Evolutionary conservation across 345 rosid genomes (phyloP).

Genomic region (Tarenaya hassleriana): DNA sequence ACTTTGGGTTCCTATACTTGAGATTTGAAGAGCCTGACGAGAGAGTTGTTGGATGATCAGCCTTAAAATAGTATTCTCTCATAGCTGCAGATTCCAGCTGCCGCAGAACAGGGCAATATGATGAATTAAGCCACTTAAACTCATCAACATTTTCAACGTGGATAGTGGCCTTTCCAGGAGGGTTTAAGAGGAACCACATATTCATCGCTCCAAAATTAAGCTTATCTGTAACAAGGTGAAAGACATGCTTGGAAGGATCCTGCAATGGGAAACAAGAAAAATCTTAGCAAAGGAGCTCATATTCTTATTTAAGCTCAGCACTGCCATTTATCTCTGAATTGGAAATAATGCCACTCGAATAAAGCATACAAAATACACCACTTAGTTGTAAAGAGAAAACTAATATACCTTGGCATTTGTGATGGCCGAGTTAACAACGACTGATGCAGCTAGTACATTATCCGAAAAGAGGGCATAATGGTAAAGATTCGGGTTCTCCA

Average conservation of each 20-base stretch:
- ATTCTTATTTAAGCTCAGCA: background rate
- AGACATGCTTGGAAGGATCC: constrained; percentile 96
- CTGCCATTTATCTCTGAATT: background rate
- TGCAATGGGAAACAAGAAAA: constrained; percentile 25
- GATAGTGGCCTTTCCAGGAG: constrained; percentile 89
- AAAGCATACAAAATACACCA: background rate
- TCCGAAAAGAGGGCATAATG: constrained; percentile 99
- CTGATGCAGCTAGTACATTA: constrained; percentile 99
- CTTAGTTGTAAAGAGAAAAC: background rate
- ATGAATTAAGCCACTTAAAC: constrained; percentile 96
- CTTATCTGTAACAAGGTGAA: constrained; percentile 93
- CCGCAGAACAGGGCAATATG: constrained; percentile 92
- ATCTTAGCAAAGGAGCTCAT: too few relatives aligned
- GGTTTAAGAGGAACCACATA: constrained; percentile 96
- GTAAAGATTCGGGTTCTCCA: constrained; percentile 73
- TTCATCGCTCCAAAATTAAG: constrained; percentile 97
- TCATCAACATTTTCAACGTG: constrained; percentile 97
- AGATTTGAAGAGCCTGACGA: constrained; percentile 83
- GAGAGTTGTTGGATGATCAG: constrained; percentile 76
- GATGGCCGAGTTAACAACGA: constrained; percentile 94
- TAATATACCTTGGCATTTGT: constrained; percentile 79
- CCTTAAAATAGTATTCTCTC: constrained; percentile 97
- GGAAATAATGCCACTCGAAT: too few relatives aligned
- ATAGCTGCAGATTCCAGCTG: constrained; percentile 91
- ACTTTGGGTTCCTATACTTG: constrained; percentile 95